Base-by-base conservation (phyloP, 2,329 filamentous ascomycete genomes). In the Calonectria hongkongensis region DNA sequence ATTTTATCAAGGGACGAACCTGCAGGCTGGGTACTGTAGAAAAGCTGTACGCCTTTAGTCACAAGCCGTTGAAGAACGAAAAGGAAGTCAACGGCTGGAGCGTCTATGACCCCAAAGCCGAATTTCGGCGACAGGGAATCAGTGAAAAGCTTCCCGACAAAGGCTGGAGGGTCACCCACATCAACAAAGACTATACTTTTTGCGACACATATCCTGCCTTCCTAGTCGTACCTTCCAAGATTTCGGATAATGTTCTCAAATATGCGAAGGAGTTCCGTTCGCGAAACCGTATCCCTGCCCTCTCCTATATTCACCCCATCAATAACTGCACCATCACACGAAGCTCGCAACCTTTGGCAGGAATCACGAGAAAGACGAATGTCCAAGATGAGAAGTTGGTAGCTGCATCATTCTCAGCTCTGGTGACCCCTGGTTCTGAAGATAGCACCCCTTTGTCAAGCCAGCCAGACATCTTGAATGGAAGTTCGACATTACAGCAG, bases 271-370 rank as follows among this genome's bases (percentile, higher is more conserved):
- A 92, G 74, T 98, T 98, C 84, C 94, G 97, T 65, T 98, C 97
- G 0, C 92, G 96, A 72, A 92, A 93, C 75, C 93, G 97, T 73
- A 96, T 99, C 83, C 97, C 97, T 2, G 94, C 93, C 4, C 87
- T 99, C 47, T 95, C 95, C 27, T 99, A 99, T 83, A 91, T 98
- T n/a, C 97, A 99, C 83, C 95, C 95, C 0, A 89, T 98, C 79
- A 99, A 98, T 83, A 98, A 98, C 82, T 98, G 97, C 84, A 97
- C 96, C 28, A 98, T 99, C 75, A 98, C 96, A 2, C 91, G 97
- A 81, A 98, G 95, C 81, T 98, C 96, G 4, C 97, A 99, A 82
- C 97, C 97, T 0, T 88, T 96, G 70, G 94, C 96, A 2, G 97
- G 97, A 16, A 91, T 98, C 28, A 92, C 94, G 62, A 92, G 94